Conservation (phyloP, 2,329 filamentous ascomycete genomes). For the Didymella pomorum region DNA sequence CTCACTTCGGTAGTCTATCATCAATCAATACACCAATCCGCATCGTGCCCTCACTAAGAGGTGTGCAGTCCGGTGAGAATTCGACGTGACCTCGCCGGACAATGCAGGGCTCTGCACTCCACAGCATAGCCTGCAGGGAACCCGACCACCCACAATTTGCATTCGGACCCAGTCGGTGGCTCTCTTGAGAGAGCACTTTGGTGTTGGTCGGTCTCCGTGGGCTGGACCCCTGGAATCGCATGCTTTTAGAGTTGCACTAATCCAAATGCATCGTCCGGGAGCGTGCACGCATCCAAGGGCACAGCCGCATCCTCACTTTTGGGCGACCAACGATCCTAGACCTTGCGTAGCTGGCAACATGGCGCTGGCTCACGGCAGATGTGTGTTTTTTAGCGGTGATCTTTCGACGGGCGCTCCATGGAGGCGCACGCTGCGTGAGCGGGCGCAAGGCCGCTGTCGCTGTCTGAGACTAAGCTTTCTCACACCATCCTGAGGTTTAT, state of each 20-base stretch:
- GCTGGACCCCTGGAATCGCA: slow-evolving; percentile 15
- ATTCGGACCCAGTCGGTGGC: slow-evolving; percentile 5
- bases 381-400: slow-evolving; percentile 10
- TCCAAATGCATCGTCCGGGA: slow-evolving; percentile 5
- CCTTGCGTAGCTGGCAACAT: slow-evolving; percentile 7
- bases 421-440: slow-evolving; percentile 10
- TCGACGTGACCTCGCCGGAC: neutral
- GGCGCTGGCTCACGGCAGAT: slow-evolving; percentile 10
- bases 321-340: slow-evolving; percentile 8
- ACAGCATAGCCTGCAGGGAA: neutral
- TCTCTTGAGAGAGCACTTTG: slow-evolving; percentile 8
- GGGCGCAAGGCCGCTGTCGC: slow-evolving; percentile 13
- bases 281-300: slow-evolving; percentile 14
- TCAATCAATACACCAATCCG: slow-evolving; percentile 15
- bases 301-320: slow-evolving; percentile 14
- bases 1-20: slow-evolving; percentile 9
- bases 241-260: slow-evolving; percentile 9
- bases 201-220: slow-evolving; percentile 10
- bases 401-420: neutral
- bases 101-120: slow-evolving; percentile 3
- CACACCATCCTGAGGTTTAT: slow-evolving; percentile 17
- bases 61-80: slow-evolving; percentile 9
- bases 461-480: slow-evolving; percentile 18
- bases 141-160: neutral
- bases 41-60: slow-evolving; percentile 7